Base-by-base conservation (phyloP, 2,329 filamentous ascomycete genomes). In the Metarhizium anisopliae region DNA sequence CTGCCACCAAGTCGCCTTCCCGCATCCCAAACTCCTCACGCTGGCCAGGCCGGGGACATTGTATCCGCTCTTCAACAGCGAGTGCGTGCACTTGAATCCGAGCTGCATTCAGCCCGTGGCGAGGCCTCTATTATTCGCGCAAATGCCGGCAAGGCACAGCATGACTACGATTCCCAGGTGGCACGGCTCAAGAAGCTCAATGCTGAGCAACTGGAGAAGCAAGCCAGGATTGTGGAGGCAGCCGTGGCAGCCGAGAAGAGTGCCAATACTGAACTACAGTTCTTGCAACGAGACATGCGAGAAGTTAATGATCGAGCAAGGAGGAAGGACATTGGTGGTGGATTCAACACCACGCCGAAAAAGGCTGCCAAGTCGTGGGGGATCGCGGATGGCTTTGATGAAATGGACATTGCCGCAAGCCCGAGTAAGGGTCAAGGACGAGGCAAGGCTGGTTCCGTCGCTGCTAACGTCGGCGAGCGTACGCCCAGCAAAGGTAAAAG, bases 371-470 rank as follows among this genome's bases (percentile, higher is more conserved):
- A 79, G 66, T 70, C 74, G 1, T 81, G 81, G 70, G 76, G 79
- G 1, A 73, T 87, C 52, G 80, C 86, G 1, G 89, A 94, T 69
- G 89, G 89, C 0, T 94, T 94, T 63, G 87, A 92, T 58, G 83
- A 89, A 58, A 74, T 82, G 59, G 81, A 84, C 59, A 74, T 82
- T 55, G 73, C 75, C 7, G 66, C 69, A 5, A 84, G 81, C 55
- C 81, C 81, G 0, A 78, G 70, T 63, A 82, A 80, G 61, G 74
- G 73, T 1, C 72, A 76, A 53, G 70, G 73, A 53, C 67, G 64
- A 60, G 71, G 60, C 60, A 61, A 75, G 67, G 59, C 74, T 0
- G 73, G 74, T 0, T 68, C 77, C 0, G 70, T 78, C 2, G 73
- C 77, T 2, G 65, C 70, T 14, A 70, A 75, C 25, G 68, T 78